These are phyloP conservation scores for Mycena indigotica DNA, from an alignment of 768 basidiomycete genomes.

Conservation along the genomic window DNA sequence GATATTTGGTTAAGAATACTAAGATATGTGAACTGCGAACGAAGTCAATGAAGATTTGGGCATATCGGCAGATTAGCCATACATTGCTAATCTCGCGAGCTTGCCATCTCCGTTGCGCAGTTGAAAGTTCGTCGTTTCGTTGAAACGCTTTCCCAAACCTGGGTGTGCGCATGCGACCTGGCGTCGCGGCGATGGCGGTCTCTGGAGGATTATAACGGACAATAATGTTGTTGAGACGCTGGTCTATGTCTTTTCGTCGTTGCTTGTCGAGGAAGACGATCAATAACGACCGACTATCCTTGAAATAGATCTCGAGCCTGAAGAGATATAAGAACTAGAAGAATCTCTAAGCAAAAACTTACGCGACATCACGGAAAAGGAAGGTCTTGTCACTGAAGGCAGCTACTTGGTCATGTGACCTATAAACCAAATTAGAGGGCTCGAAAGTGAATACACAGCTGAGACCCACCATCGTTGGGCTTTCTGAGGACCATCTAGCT, in stretches of 20 bases:
- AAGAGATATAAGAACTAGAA: background rate
- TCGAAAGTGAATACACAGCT: background rate
- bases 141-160: conserved; percentile 55
- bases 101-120: conserved; percentile 84
- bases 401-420: conserved; percentile 79
- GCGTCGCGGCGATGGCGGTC: conserved; percentile 40
- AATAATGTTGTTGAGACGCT: conserved; percentile 52
- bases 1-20: conserved; percentile 90
- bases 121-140: conserved; percentile 63
- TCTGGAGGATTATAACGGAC: conserved; percentile 41
- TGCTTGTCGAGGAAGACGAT: conserved; percentile 77
- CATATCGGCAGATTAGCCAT: conserved; percentile 24
- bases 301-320: conserved; percentile 91
- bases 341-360: conserved; percentile 36
- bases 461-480: conserved; percentile 76
- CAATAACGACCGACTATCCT: conserved; percentile 85
- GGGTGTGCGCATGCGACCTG: conserved; percentile 57
- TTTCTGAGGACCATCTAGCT: conserved; percentile 75
- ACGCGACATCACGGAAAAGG: conserved; percentile 91
- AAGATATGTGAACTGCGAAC: conserved; percentile 80
- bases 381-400: conserved; percentile 81
- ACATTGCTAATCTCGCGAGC: conserved; percentile 91
- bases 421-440: conserved; percentile 29
- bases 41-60: conserved; percentile 2
- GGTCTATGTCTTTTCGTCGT: conserved; percentile 61